Conservation (phyloP, 495 filamentous ascomycete genomes). For the Polyplosphaeria fusca region DNA sequence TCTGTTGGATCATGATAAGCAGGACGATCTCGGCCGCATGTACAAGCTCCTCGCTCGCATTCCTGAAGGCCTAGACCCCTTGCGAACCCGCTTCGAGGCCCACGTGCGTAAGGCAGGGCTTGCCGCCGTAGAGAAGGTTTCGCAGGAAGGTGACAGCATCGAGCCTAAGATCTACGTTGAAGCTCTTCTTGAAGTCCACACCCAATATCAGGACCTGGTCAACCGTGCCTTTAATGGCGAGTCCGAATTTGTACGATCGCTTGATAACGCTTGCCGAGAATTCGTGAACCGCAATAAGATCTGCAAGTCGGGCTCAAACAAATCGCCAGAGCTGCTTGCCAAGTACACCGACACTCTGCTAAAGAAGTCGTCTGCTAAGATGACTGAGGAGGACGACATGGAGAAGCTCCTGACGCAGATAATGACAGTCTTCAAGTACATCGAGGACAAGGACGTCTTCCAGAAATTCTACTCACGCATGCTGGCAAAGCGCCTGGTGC, state of each 20-base stretch:
- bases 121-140: conserved; percentile 85
- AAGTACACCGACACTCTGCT: conserved; percentile 94
- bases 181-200: conserved; percentile 88
- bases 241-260: conserved; percentile 91
- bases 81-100: conserved; percentile 82
- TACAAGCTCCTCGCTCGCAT: conserved; percentile 89
- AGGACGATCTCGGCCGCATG: conserved; percentile 95
- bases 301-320: conserved; percentile 85
- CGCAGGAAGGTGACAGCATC: conserved; percentile 80
- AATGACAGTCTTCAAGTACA: conserved; percentile 99
- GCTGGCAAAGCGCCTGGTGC: conserved; percentile 91
- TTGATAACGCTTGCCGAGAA: conserved; percentile 96
- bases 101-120: conserved; percentile 89
- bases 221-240: conserved; percentile 91
- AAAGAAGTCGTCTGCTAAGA: conserved; percentile 80
- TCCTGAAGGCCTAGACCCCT: conserved; percentile 84
- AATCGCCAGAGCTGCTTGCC: conserved; percentile 89
- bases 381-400: conserved; percentile 87
- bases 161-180: conserved; percentile 97
- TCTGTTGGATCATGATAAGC: conserved; percentile 89
- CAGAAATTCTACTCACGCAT: conserved; percentile 99
- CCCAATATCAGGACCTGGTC: conserved; percentile 85
- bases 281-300: conserved; percentile 97
- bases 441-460: conserved; percentile 99
- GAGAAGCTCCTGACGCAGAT: conserved; percentile 90